A percentile compares a stretch with the other conserved stretches of the same genome.
Conservation (phyloP, 176 grass and related monocot genomes). For the Oryza meridionalis region DNA sequence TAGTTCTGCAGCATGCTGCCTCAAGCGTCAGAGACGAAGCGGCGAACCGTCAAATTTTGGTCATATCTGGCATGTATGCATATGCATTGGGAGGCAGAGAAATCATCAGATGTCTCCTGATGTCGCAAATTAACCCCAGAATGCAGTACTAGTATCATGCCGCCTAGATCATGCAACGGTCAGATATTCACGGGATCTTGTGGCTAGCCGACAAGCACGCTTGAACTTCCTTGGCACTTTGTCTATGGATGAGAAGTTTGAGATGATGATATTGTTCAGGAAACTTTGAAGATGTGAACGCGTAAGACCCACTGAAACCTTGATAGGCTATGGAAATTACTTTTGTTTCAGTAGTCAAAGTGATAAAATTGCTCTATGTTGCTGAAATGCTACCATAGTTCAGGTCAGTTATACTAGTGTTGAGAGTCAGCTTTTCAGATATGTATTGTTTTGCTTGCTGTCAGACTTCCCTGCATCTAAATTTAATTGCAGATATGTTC, state of each 20-base stretch:
- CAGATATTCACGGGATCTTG: constrained; percentile 13
- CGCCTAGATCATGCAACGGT: not conserved
- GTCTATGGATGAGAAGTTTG: not conserved
- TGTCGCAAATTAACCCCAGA: constrained; percentile 2
- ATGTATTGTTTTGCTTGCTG: not conserved
- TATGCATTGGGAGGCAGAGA: constrained; percentile 14
- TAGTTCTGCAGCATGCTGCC: constrained; percentile 25
- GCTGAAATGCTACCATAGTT: not conserved
- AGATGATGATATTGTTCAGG: not conserved
- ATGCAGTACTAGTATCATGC: not conserved
- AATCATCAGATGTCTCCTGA: constrained; percentile 22
- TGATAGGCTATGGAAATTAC: not conserved
- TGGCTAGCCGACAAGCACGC: constrained; percentile 29
- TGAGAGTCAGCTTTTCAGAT: not conserved
- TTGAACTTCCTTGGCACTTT: constrained; percentile 6
- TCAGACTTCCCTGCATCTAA: not conserved
- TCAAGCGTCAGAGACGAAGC: not conserved
- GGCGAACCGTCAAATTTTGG: constrained; percentile 28
- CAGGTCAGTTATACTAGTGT: no score
- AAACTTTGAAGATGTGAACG: not conserved
- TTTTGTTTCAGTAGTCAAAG: not conserved
- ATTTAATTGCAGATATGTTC: not conserved
- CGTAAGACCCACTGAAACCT: not conserved
- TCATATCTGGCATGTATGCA: not conserved
- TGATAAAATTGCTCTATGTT: not conserved